These are phyloP conservation scores for Populus tremula DNA, from an alignment of 345 rosid species.

Conservation along the genomic window DNA sequence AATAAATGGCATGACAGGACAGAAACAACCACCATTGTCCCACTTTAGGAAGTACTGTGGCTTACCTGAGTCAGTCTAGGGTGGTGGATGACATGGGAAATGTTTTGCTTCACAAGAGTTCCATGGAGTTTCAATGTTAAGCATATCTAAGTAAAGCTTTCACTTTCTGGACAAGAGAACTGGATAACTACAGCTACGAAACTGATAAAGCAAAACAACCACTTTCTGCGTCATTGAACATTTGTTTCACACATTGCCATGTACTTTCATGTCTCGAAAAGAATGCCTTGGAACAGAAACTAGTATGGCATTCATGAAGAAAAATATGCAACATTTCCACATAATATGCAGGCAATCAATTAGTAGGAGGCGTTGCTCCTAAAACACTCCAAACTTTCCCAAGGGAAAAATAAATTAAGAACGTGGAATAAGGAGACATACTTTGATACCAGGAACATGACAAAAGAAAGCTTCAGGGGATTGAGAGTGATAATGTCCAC, in stretches of 20 bases:
- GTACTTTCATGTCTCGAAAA: too few species aligned
- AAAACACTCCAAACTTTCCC: not conserved
- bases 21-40: not conserved
- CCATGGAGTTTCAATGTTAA: not conserved
- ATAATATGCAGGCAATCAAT: too few species aligned
- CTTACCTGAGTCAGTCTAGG: not conserved
- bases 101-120: not conserved
- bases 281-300: too few species aligned
- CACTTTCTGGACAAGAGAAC: not conserved
- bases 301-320: too few species aligned
- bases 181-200: too few species aligned
- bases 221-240: too few species aligned
- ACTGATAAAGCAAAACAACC: too few species aligned
- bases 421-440: conserved; percentile 17
- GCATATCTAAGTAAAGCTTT: not conserved
- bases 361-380: not conserved
- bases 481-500: conserved; percentile 90
- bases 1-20: not conserved
- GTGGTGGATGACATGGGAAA: not conserved
- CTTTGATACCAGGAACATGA: conserved; percentile 93
- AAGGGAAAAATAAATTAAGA: conserved; percentile 3
- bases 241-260: too few species aligned
- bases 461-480: conserved; percentile 98
- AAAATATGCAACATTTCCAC: too few species aligned
- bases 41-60: not conserved